Percentiles rank a stretch among this genome's conserved stretches.
phyloP scores from a whole-genome alignment of 2,329 filamentous ascomycete species.

The Diaporthe longicolla region DNA sequence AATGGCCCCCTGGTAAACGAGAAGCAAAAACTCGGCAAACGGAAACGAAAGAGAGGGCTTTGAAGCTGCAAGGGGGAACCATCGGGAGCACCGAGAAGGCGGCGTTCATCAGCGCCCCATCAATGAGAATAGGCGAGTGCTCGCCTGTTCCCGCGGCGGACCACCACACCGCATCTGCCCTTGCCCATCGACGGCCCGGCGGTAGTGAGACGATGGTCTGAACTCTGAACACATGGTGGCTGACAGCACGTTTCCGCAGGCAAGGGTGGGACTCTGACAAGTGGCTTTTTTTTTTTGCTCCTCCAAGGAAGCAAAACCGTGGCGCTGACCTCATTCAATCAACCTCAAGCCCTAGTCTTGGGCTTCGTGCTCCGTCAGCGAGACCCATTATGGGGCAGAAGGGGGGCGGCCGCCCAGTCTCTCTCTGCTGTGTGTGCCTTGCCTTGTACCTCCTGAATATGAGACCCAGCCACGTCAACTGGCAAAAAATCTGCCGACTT shows the following conservation, averaged over 20 bases:
- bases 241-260: slow-evolving; percentile 37
- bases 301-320: slow-evolving; percentile 8
- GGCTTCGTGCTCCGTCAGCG: slow-evolving; percentile 11
- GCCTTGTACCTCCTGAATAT: not conserved
- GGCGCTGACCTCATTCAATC: slow-evolving; percentile 23
- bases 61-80: slow-evolving; percentile 29
- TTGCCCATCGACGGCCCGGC: not conserved
- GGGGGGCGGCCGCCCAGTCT: not conserved
- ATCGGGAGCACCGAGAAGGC: slow-evolving; percentile 37
- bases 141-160: slow-evolving; percentile 31
- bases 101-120: slow-evolving; percentile 33
- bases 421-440: not conserved
- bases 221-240: slow-evolving; percentile 34
- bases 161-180: slow-evolving; percentile 21
- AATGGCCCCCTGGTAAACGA: not conserved
- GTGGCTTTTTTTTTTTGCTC: not conserved
- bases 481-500: slow-evolving; percentile 40
- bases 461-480: slow-evolving; percentile 36
- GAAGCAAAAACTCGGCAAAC: slow-evolving; percentile 6
- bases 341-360: slow-evolving; percentile 20
- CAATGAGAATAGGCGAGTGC: slow-evolving; percentile 36
- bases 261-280: slow-evolving; percentile 9
- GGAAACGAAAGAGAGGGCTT: slow-evolving; percentile 3
- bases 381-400: not conserved
- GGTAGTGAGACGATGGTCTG: not conserved